A percentile compares a stretch with the other conserved stretches of the same genome.
These are phyloP conservation scores for Pichia sporocuriosa DNA, from an alignment of 805 yeast species.

Conservation along the genomic window DNA sequence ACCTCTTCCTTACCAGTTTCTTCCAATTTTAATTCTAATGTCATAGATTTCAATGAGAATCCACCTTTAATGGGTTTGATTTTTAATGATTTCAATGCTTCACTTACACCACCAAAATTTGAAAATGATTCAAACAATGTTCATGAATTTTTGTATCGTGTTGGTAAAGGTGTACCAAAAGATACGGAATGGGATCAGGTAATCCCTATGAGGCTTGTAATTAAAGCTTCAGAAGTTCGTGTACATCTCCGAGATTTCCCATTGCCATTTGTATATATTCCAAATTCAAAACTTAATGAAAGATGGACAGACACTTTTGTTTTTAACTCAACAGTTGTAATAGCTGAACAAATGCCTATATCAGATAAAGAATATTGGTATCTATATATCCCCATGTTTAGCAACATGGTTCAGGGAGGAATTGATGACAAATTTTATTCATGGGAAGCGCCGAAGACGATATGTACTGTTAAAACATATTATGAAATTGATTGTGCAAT, in stretches of 20 bases:
- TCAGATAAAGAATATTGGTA: conserved; percentile 50
- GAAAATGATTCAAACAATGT: conserved; percentile 37
- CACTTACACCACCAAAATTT: conserved; percentile 40
- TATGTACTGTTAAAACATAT: conserved; percentile 67
- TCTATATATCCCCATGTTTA: conserved; percentile 56
- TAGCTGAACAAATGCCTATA: conserved; percentile 56
- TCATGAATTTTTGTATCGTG: conserved; percentile 54
- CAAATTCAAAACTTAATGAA: conserved; percentile 26
- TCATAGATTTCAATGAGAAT: conserved; percentile 38
- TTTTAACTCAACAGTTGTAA: conserved; percentile 53
- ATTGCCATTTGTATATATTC: conserved; percentile 70
- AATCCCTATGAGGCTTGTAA: conserved; percentile 55
- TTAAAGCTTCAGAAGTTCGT: conserved; percentile 54
- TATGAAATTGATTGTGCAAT: conserved; percentile 53
- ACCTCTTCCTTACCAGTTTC: conserved; percentile 32
- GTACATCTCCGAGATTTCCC: conserved; percentile 82
- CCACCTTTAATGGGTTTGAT: conserved; percentile 47
- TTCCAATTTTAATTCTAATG: conserved; percentile 35
- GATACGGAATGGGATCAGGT: conserved; percentile 62
- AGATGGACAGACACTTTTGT: conserved; percentile 13
- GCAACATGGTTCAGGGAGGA: conserved; percentile 29
- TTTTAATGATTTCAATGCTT: conserved; percentile 41
- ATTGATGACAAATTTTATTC: conserved; percentile 41
- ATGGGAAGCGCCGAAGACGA: conserved; percentile 63
- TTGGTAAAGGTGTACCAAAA: conserved; percentile 79